Evolutionary conservation across 768 basidiomycete genomes (phyloP).

Genomic region (Suillus placidus): DNA sequence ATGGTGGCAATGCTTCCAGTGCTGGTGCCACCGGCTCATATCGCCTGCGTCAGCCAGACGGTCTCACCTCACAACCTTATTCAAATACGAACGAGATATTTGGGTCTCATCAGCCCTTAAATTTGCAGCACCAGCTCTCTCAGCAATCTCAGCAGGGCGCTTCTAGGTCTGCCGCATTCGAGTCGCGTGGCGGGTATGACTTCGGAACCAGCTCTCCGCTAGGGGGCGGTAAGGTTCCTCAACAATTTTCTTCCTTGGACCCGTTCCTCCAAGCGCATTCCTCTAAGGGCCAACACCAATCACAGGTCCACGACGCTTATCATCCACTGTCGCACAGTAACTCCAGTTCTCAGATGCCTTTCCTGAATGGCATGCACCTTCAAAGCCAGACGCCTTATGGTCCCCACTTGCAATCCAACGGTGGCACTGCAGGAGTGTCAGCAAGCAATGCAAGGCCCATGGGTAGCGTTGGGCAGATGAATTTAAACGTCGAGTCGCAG

Average conservation of each 20-base stretch:
- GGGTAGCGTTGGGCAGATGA: slow-evolving; percentile 34
- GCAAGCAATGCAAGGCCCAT: slow-evolving; percentile 29
- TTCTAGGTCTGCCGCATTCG: slow-evolving; percentile 25
- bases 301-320: slow-evolving; percentile 35
- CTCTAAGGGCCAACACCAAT: slow-evolving; percentile 28
- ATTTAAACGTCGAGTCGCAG: slow-evolving; percentile 23
- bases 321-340: slow-evolving; percentile 35
- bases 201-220: slow-evolving; percentile 33
- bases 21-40: slow-evolving; percentile 32
- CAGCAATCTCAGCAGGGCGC: slow-evolving; percentile 38
- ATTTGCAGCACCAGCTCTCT: slow-evolving; percentile 37
- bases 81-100: slow-evolving; percentile 27
- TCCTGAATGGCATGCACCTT: slow-evolving; percentile 48
- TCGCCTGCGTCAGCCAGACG: slow-evolving; percentile 39
- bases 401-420: slow-evolving; percentile 58
- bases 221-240: slow-evolving; percentile 26
- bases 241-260: slow-evolving; percentile 34
- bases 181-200: slow-evolving; percentile 34
- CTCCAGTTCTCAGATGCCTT: slow-evolving; percentile 36
- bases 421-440: slow-evolving; percentile 29
- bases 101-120: slow-evolving; percentile 26
- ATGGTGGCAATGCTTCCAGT: slow-evolving; percentile 25
- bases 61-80: slow-evolving; percentile 34
- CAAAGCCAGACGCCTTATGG: slow-evolving; percentile 80
- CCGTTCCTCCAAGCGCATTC: slow-evolving; percentile 37